Evolutionary conservation across 495 filamentous ascomycete genomes (phyloP), one percentile per base, ranked within the genome.

Genomic region (Penicillium riverlandense): DNA sequence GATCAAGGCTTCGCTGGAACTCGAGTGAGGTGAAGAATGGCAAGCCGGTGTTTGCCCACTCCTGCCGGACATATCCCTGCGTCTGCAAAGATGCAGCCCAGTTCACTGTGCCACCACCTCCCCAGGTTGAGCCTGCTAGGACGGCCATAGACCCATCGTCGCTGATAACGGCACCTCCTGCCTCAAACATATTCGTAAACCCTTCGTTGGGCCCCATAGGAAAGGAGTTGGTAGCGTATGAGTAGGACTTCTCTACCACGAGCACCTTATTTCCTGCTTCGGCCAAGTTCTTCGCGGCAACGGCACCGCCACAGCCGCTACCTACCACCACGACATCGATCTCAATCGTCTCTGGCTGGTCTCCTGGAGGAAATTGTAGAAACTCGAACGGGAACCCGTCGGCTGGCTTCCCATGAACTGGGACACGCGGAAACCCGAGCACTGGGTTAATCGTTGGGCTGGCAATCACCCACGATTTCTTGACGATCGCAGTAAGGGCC

Each of bases 41-140:
- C n/a, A 96, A 67, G 4, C 80, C 80, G 15, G 60, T 48, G 43
- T 81, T 69, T 1, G 87, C 82, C 90, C 90, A 96, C 62, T 96
- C 87, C 46, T 80, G 70, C 11, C 88, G 75, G 0, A 96, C 86
- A 49, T 73, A 91, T 11, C 72, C 81, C 62, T 91, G 90, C 0
- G 84, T 84, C 57, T 91, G 87, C 30, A 96, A 62, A 11, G 77
- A 76, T n/a, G 86, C 90, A 32, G 82, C 84, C 90, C 89, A 95
- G 55, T 95, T 95, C 44, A 96, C 61, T 1, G 85, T 86, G 0
- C 89, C 88, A 31, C 90, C 90, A 38, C 90, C 90, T 32, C 90
- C 90, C 78, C 84, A 96, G 15, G 76, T 81, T 13, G 77, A 76
- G 3, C 85, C 90, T 0, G 86, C 77, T n/a, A 86, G 52, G 1